These are phyloP conservation scores for Golubevia sp. DNA, from an alignment of 1,284 basidiomycete genomes.

Conservation along the genomic window DNA sequence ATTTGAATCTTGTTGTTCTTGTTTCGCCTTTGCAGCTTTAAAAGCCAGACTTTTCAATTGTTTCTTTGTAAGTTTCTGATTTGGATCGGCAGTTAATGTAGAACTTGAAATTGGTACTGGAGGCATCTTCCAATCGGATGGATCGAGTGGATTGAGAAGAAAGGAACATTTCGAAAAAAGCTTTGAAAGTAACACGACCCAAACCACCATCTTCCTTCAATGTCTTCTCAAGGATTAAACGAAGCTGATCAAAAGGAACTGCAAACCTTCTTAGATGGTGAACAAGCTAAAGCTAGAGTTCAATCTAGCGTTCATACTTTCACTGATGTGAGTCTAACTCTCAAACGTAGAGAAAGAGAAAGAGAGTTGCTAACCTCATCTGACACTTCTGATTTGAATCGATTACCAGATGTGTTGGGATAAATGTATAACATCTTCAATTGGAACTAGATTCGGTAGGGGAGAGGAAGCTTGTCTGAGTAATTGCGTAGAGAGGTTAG, in stretches of 20 bases:
- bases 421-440: conserved; percentile 53
- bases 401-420: conserved; percentile 44
- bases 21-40: no score
- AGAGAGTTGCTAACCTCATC: no score
- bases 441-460: conserved; percentile 49
- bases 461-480: conserved; percentile 57
- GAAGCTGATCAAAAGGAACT: conserved; percentile 52
- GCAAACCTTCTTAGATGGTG: conserved; percentile 51
- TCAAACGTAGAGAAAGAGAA: neutral
- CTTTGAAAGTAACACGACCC: neutral
- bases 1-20: neutral
- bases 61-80: no score
- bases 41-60: no score
- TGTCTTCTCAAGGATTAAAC: conserved; percentile 23
- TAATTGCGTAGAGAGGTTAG: conserved; percentile 58
- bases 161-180: no score
- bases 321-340: conserved; percentile 28
- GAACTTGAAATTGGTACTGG: no score
- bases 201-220: no score
- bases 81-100: no score
- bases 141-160: no score
- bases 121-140: no score
- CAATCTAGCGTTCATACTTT: conserved; percentile 52
- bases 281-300: conserved; percentile 55
- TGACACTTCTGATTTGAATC: no score